Evolutionary conservation across 169 alveolate genomes (phyloP).

Genomic region (Plasmodium knowlesi): DNA sequence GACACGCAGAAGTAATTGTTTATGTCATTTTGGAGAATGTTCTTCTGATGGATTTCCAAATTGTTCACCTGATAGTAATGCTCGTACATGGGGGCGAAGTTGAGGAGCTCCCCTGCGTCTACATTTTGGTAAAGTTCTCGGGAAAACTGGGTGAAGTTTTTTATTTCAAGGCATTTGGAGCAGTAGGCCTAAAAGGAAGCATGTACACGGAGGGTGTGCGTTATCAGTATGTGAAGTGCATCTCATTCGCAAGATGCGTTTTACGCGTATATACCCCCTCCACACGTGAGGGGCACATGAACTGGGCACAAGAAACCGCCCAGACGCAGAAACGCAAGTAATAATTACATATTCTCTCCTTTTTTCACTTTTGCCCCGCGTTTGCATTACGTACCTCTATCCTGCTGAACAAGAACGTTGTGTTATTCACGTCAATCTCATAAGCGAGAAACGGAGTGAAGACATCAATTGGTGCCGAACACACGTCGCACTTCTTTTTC

Average conservation of each 20-base stretch:
- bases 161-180: conserved; percentile 56
- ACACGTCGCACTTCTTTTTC: conserved; percentile 39
- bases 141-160: conserved; percentile 36
- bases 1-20: conserved; percentile 16
- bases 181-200: conserved; percentile 44
- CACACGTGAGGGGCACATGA: background rate
- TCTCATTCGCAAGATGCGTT: background rate
- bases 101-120: conserved; percentile 10
- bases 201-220: background rate
- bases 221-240: background rate
- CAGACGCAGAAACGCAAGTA: background rate
- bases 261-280: background rate
- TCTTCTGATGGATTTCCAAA: conserved; percentile 19
- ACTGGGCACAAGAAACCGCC: background rate
- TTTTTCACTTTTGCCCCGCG: background rate
- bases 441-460: conserved; percentile 28
- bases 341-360: background rate
- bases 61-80: conserved; percentile 61
- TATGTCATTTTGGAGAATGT: conserved; percentile 40
- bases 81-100: conserved; percentile 53
- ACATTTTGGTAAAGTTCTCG: conserved; percentile 23
- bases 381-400: conserved; percentile 36
- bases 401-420: conserved; percentile 28
- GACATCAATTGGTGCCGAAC: conserved; percentile 29
- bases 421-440: conserved; percentile 28